Evolutionary conservation across 805 yeast genomes (phyloP), one percentile per base, ranked within the genome.

Genomic region (Priceomyces melissophilus): DNA sequence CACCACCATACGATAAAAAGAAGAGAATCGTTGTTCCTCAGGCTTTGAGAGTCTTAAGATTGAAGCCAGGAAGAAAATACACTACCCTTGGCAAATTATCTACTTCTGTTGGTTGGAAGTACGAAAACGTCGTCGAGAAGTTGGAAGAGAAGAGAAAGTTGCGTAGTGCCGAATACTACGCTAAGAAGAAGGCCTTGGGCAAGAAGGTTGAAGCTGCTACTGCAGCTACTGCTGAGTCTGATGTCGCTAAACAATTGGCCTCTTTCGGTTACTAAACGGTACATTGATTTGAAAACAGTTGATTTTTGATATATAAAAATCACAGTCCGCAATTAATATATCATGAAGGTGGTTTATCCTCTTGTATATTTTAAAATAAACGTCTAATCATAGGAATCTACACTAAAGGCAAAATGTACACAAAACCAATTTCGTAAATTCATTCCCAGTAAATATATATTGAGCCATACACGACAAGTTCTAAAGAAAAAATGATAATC

Each of bases 21-120:
- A 91, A 91, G 95, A 88, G 96, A 76, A 96, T 90, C 70, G 99
- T 93, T 61, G 99, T 93, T 69, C 99, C 99, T 73, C 96, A 88
- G 81, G 99, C 99, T 68, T 82, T 93, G 70, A 88, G 99, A 80
- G 96, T 93, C 61, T 81, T 93, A 73, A 89, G 99, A 84, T 86
- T 93, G 76, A 90, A 89, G 80, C 98, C 89, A 73, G 99, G 99
- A 75, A 89, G 99, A 86, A 93, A 93, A 80, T 93, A 84, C 96
- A 87, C 96, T 77, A 88, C 97, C 56, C 87, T 93, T 63, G 96
- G 96, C 73, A 89, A 93, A 74, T 82, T 93, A 73, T 84, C 96
- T 58, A 75, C 93, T 63, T 83, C 96, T 66, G 97, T 93, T 61
- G 99, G 99, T 74, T 93, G 99, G 99, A 93, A 90, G 79, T 93